Evolutionary conservation across 208 protist species (phyloP), one percentile per base, ranked within the genome.

Genomic region (Leishmania tropica): DNA sequence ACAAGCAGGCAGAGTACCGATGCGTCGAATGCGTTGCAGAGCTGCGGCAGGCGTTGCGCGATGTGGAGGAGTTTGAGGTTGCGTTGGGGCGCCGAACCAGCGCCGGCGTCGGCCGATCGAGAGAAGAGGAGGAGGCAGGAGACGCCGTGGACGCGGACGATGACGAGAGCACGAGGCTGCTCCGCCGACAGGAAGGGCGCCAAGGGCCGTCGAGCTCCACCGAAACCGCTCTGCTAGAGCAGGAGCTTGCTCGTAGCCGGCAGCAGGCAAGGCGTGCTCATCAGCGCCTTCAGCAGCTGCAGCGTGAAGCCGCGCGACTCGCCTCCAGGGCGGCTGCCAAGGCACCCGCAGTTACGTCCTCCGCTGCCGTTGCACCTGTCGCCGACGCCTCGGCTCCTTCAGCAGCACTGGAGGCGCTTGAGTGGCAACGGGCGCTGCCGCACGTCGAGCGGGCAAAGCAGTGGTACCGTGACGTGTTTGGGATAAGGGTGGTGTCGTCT

Each of bases 391-490:
- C 58, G 8, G 65, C 70, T 31, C 37, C n/a, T 0, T 31, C 74
- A 21, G 51, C 81, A 47, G 56, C 64, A 0, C 19, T 15, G 45
- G 75, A 51, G 28, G 28, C 68, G 13, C 45, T 62, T n/a, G 82
- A 82, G 15, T 83, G 76, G 79, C 68, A 68, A 28, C 65, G 75
- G 6, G 89, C 85, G 3, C 80, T 81, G 62, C 75, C 75, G 35
- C 90, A 93, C 68, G 83, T 91, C 2, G 90, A 91, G 81, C 79
- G 80, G 42, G 88, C 88, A 4, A 84, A 73, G 62, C 62, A 17
- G 67, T 93, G 90, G 90, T 93, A 93, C 62, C 78, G 90, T 17
- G 88, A 89, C 35, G 76, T 81, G 47, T 90, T 93, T 37, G 72
- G 84, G 81, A 88, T 90, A 28, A 64, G 60, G 45, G 84, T 90